Evolutionary conservation across 495 filamentous ascomycete species (phyloP).

Genomic region (Tirmania nivea): DNA sequence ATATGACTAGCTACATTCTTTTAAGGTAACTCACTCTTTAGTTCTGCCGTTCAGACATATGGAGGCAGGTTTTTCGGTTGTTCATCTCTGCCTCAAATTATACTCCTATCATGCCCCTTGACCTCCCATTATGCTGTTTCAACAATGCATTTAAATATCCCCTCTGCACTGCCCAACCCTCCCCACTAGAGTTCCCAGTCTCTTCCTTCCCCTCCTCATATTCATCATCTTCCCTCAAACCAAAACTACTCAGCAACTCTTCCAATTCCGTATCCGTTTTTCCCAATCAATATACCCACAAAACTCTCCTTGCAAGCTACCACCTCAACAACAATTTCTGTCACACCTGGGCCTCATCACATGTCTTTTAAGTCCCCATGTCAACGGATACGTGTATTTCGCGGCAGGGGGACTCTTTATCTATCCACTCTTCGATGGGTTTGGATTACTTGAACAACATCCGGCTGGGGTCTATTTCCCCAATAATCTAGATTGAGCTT

Average conservation of each 20-base stretch:
- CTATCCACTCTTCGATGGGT: slow-evolving; percentile 14
- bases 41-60: no score
- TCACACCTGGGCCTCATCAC: slow-evolving; percentile 29
- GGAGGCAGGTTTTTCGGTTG: no score
- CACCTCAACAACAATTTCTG: slow-evolving; percentile 31
- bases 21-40: no score
- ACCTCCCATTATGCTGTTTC: slow-evolving; percentile 19
- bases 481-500: slow-evolving; percentile 33
- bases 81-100: no score
- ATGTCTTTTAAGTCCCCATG: slow-evolving; percentile 35
- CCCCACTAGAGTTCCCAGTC: not conserved
- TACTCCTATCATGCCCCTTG: no score
- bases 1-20: no score
- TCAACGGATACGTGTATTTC: slow-evolving; percentile 14
- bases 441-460: slow-evolving; percentile 16
- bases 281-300: slow-evolving; percentile 34
- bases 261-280: slow-evolving; percentile 34
- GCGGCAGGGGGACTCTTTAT: slow-evolving; percentile 6
- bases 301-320: slow-evolving; percentile 34
- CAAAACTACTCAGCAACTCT: slow-evolving; percentile 20
- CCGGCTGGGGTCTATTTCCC: slow-evolving; percentile 24
- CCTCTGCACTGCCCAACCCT: slow-evolving; percentile 24
- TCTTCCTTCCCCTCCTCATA: not conserved
- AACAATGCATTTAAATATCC: slow-evolving; percentile 25
- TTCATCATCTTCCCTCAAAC: not conserved